Base-by-base conservation (phyloP, 768 basidiomycete genomes). In the Amanita jacksonii region DNA sequence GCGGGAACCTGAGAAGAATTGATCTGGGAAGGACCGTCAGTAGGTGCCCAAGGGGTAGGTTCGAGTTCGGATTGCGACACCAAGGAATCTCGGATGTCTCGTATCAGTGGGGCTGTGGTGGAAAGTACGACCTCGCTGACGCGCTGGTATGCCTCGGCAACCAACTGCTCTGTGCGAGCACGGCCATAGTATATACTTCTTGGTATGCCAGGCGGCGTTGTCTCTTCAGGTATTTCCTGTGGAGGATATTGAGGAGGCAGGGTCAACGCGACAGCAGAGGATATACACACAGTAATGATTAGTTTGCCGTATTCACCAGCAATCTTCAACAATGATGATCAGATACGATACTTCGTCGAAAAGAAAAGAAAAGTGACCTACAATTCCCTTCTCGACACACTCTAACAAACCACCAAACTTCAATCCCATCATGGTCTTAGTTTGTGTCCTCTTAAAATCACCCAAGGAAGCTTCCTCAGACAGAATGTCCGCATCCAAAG, bases 381-480 rank as follows among this genome's bases (percentile, higher is more conserved):
- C 73, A 31, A 56, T 64, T 44, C 87, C 84, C 62, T 88, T 93
- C 64, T 92, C 85, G 42, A 81, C 84, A 45, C 77, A 79, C 60
- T 96, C 92, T 35, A 81, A 60, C 34, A 94, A 62, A 5, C 87
- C 91, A 18, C 88, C 89, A 56, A 93, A 92, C 65, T 94, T 93
- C 53, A 87, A 63, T 1, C 76, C 75, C 75, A 94, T 77, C 65
- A 80, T 85, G 33, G 73, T 66, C 49, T 75, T 77, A 2, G 82
- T 70, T 10, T 73, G 74, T 5, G 68, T 62, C 28, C 92, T 76
- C 63, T 94, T 97, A 58, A 81, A 86, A 57, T 94, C 90, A 0
- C 85, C 77, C 3, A 94, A 52, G 9, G 73, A 69, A 0, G 89
- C 78, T 54, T 94, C 92, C 51, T 90, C 86, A 1, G 66, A 73